These are phyloP conservation scores for Prunella vulgaris DNA, from an alignment of 257 asterid genomes.

Conservation along the genomic window DNA sequence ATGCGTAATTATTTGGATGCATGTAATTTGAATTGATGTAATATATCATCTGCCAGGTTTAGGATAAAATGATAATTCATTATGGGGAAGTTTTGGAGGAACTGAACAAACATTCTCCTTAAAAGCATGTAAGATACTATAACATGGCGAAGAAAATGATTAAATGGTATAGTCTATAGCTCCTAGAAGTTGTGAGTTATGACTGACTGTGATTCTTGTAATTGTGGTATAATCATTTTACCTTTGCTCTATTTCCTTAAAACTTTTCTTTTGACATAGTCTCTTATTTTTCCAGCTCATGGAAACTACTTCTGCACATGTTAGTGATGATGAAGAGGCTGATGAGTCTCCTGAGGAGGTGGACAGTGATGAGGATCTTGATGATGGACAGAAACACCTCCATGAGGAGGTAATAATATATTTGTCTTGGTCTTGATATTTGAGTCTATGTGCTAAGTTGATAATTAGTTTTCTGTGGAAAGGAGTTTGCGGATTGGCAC, in stretches of 20 bases:
- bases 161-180: neutral
- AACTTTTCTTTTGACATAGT: neutral
- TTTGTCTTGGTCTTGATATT: neutral
- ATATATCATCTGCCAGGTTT: neutral
- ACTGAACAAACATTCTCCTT: neutral
- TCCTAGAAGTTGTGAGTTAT: neutral
- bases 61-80: neutral
- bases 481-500: neutral
- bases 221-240: neutral
- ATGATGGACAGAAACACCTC: slow-evolving; percentile 44
- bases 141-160: neutral
- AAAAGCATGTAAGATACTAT: neutral
- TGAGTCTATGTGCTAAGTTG: neutral
- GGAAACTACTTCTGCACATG: slow-evolving; percentile 75
- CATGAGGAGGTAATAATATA: slow-evolving; percentile 59
- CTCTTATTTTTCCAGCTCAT: slow-evolving; percentile 49
- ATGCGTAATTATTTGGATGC: neutral
- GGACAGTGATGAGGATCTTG: slow-evolving; percentile 82
- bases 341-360: slow-evolving; percentile 63
- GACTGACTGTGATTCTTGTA: neutral
- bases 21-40: neutral
- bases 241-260: neutral
- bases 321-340: slow-evolving; percentile 86
- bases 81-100: neutral
- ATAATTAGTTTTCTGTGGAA: neutral